These are phyloP conservation scores for Sapria himalayana DNA, from an alignment of 345 rosid genomes.

Conservation along the genomic window DNA sequence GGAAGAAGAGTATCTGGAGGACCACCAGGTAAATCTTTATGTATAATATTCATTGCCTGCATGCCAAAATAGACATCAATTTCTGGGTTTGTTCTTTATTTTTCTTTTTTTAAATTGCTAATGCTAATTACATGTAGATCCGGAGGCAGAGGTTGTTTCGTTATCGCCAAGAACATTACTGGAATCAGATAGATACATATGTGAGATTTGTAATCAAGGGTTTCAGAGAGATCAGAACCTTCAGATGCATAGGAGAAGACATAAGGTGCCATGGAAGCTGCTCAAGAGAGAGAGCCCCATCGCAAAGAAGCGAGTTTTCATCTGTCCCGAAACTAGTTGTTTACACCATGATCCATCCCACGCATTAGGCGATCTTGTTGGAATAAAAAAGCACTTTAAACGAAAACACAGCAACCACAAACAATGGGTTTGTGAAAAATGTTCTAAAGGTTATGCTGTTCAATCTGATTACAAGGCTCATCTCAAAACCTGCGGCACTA, in stretches of 20 bases:
- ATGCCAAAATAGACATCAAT: not conserved
- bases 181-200: constrained; percentile 83
- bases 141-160: constrained; percentile 87
- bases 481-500: constrained; percentile 87
- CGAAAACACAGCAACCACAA: constrained; percentile 75
- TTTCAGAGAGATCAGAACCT: constrained; percentile 94
- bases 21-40: constrained; percentile 38
- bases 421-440: constrained; percentile 85
- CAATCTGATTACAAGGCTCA: constrained; percentile 95
- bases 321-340: constrained; percentile 86
- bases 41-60: no score
- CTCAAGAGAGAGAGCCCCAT: constrained; percentile 64
- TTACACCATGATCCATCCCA: constrained; percentile 89
- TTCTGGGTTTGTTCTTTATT: not conserved
- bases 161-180: constrained; percentile 71
- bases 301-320: constrained; percentile 60
- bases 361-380: constrained; percentile 93
- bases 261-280: constrained; percentile 97
- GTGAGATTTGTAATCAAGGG: constrained; percentile 97
- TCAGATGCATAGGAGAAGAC: constrained; percentile 91
- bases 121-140: constrained; percentile 28
- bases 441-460: constrained; percentile 92
- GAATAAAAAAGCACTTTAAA: constrained; percentile 82
- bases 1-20: constrained; percentile 84
- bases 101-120: not conserved